Percentiles rank a stretch among this genome's conserved stretches.
These are phyloP conservation scores for Porogramme epimiltina DNA, from an alignment of 1,284 basidiomycete species.

Conservation along the genomic window DNA sequence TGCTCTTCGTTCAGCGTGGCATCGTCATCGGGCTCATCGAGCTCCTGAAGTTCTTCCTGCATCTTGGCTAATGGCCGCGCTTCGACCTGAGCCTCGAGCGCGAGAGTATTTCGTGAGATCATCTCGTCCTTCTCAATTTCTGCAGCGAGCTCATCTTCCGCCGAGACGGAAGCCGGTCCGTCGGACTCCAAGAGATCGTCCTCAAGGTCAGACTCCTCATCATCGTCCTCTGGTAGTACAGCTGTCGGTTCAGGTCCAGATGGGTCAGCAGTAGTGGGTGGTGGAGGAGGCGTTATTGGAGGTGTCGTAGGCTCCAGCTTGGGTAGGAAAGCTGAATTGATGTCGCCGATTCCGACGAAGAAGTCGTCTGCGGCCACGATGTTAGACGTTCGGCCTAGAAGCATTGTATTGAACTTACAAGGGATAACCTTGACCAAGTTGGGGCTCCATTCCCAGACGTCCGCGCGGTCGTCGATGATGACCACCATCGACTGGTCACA, in stretches of 20 bases:
- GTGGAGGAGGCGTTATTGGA: constrained; percentile 31
- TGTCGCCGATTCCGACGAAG: constrained; percentile 98
- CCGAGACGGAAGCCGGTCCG: constrained; percentile 2
- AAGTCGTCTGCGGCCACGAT: constrained; percentile 77
- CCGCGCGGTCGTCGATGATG: constrained; percentile 96
- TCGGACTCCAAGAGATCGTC: constrained; percentile 15
- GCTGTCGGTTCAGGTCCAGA: not conserved
- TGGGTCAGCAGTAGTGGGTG: constrained; percentile 15
- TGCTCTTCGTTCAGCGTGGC: constrained; percentile 14
- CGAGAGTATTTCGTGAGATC: constrained; percentile 64
- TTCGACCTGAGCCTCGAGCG: constrained; percentile 83
- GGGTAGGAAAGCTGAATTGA: constrained; percentile 92
- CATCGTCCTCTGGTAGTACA: constrained; percentile 6
- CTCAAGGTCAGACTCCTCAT: constrained; percentile 6
- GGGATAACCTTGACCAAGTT: constrained; percentile 97
- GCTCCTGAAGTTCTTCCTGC: constrained; percentile 74
- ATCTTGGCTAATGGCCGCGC: constrained; percentile 87
- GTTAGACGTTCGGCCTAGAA: constrained; percentile 1
- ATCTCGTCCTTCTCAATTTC: constrained; percentile 55
- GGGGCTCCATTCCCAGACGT: constrained; percentile 96
- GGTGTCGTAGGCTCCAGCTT: constrained; percentile 61
- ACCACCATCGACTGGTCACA: constrained; percentile 99
- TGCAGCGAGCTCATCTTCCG: constrained; percentile 40
- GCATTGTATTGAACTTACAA: constrained; percentile 57
- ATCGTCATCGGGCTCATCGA: constrained; percentile 10